Conservation (phyloP, 192 early-diverging fungal species). For the Mortierella antarctica region DNA sequence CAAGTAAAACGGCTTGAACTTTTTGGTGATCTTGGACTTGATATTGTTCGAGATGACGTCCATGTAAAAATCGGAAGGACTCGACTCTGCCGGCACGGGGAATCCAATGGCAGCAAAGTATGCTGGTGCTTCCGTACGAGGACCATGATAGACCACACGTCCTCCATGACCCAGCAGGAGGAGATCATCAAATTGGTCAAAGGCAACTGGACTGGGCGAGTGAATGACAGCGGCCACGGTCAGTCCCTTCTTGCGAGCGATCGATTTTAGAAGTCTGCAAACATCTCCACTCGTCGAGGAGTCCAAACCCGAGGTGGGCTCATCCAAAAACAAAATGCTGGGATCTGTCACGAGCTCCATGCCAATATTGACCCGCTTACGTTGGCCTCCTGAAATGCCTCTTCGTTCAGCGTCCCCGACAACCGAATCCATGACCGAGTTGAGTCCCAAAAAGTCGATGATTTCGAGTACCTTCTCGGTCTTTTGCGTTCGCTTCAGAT, state of each 20-base stretch:
- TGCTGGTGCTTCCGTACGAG: constrained; percentile 52
- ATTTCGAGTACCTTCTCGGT: constrained; percentile 69
- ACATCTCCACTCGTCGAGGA: constrained; percentile 74
- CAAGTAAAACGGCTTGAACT: constrained; percentile 55
- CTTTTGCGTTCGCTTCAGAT: constrained; percentile 35
- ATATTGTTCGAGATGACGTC: constrained; percentile 70
- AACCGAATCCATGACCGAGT: constrained; percentile 60
- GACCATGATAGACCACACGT: constrained; percentile 71
- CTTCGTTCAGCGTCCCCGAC: constrained; percentile 73
- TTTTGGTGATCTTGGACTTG: constrained; percentile 47
- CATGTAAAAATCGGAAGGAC: constrained; percentile 73
- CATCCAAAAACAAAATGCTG: constrained; percentile 73
- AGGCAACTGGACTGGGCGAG: constrained; percentile 71
- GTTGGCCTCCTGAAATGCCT: constrained; percentile 79
- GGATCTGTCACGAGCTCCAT: constrained; percentile 74
- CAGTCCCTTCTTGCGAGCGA: constrained; percentile 69
- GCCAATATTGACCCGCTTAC: constrained; percentile 83
- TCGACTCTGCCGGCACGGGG: constrained; percentile 41
- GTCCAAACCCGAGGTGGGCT: constrained; percentile 80
- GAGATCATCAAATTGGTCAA: constrained; percentile 77
- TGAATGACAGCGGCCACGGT: constrained; percentile 82
- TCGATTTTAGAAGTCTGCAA: constrained; percentile 64
- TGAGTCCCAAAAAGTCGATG: constrained; percentile 66
- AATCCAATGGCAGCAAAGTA: constrained; percentile 69
- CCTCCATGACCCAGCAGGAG: constrained; percentile 80